Evolutionary conservation across 1,284 basidiomycete species (phyloP).

Genomic region (Boletellus deceptivus): DNA sequence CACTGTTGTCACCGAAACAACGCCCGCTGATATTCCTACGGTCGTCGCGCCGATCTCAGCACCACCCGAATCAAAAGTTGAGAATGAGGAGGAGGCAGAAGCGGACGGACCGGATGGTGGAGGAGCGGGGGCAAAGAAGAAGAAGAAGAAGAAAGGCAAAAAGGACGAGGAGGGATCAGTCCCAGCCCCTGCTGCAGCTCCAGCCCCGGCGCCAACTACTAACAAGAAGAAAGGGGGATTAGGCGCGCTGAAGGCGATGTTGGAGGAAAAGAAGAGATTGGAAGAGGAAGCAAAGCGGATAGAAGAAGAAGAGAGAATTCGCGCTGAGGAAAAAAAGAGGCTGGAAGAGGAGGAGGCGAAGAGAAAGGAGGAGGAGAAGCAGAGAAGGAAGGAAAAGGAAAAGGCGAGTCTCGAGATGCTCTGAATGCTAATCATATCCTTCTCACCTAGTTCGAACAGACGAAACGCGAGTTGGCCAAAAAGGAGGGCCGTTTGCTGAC

Average conservation of each 20-base stretch:
- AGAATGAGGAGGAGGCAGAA: conserved; percentile 40
- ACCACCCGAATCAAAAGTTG: conserved; percentile 22
- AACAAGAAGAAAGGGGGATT: conserved; percentile 76
- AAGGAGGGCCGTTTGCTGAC: conserved; percentile 91
- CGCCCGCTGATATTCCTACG: conserved; percentile 26
- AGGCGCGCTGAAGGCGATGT: conserved; percentile 74
- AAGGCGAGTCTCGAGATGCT: conserved; percentile 52
- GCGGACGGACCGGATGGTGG: conserved; percentile 57
- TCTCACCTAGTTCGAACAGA: conserved; percentile 43
- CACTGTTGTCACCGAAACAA: conserved; percentile 5
- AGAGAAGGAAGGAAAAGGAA: conserved; percentile 86
- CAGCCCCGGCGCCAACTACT: conserved; percentile 42
- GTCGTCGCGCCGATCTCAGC: conserved; percentile 17
- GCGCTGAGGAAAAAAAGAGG: conserved; percentile 85
- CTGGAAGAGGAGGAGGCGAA: conserved; percentile 74
- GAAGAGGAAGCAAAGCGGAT: conserved; percentile 74
- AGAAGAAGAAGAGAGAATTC: conserved; percentile 73
- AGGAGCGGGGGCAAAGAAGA: conserved; percentile 64
- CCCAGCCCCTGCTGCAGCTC: conserved; percentile 45
- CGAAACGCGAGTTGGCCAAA: conserved; percentile 80
- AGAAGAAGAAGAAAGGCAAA: conserved; percentile 87
- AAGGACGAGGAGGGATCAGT: conserved; percentile 64
- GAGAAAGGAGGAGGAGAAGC: conserved; percentile 79
- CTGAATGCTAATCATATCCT: not conserved
- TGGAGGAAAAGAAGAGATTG: conserved; percentile 85